phyloP scores from a whole-genome alignment of 345 rosid species.

The Trapa incisa region DNA sequence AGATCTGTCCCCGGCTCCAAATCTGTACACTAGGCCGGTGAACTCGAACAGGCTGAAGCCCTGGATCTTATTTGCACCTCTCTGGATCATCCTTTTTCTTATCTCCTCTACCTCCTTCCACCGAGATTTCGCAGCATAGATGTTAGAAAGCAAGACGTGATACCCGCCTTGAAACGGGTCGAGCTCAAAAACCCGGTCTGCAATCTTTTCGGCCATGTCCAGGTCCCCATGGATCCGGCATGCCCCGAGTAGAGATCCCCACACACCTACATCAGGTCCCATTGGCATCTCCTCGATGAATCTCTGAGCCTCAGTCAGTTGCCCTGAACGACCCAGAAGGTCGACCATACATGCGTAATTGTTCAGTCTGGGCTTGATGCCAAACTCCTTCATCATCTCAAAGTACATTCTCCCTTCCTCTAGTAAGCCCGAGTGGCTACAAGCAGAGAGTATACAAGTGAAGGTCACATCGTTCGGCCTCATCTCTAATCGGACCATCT shows the following conservation, averaged over 20 bases:
- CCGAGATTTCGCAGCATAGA: constrained; percentile 38
- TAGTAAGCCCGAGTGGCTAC: constrained; percentile 50
- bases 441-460: constrained; percentile 40
- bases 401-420: constrained; percentile 32
- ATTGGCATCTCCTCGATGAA: constrained; percentile 25
- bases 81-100: constrained; percentile 19
- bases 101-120: constrained; percentile 33
- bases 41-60: constrained; percentile 6
- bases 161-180: constrained; percentile 47
- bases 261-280: constrained; percentile 27
- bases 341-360: constrained; percentile 28
- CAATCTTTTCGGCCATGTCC: constrained; percentile 37
- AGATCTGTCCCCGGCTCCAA: constrained; percentile 33
- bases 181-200: constrained; percentile 29
- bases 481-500: constrained; percentile 23
- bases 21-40: constrained; percentile 23
- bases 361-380: constrained; percentile 9
- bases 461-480: constrained; percentile 45
- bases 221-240: constrained; percentile 45
- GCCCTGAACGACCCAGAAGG: constrained; percentile 48
- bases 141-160: constrained; percentile 36
- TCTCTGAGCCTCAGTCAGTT: constrained; percentile 29
- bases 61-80: constrained; percentile 1
- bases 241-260: constrained; percentile 48
- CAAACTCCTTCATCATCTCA: constrained; percentile 30